phyloP scores from a whole-genome alignment of 305 asterid species.

The Rubia tinctorum region DNA sequence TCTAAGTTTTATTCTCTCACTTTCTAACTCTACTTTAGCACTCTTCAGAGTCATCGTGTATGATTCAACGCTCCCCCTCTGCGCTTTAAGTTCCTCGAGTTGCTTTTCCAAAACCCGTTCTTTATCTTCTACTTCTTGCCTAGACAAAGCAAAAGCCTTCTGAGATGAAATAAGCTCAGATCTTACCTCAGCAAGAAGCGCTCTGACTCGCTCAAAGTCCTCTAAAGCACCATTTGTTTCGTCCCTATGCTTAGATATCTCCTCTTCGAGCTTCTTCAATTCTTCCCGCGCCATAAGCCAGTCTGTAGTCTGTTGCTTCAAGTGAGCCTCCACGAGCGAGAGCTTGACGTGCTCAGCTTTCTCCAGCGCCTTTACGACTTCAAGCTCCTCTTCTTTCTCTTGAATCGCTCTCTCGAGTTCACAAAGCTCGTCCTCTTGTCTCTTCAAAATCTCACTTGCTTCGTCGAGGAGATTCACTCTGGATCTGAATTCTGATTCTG shows the following conservation, averaged over 20 bases:
- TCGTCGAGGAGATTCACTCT: conserved; percentile 56
- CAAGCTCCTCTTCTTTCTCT: conserved; percentile 60
- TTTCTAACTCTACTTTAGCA: conserved; percentile 65
- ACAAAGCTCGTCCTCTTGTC: conserved; percentile 68
- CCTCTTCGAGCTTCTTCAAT: conserved; percentile 55
- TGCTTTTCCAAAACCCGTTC: conserved; percentile 52
- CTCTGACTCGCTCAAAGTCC: conserved; percentile 64
- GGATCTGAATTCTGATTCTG: conserved; percentile 56
- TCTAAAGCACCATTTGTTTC: conserved; percentile 52
- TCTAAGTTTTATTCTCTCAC: conserved; percentile 58
- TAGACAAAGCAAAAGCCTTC: conserved; percentile 54
- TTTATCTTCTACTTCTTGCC: conserved; percentile 50
- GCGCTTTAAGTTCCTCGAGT: conserved; percentile 61
- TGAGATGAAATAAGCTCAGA: conserved; percentile 68
- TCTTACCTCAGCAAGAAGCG: conserved; percentile 67
- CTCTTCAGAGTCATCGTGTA: conserved; percentile 55
- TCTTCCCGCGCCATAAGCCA: conserved; percentile 75
- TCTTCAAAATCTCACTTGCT: conserved; percentile 54
- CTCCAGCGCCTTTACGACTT: conserved; percentile 33
- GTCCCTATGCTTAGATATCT: conserved; percentile 39
- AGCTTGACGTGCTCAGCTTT: conserved; percentile 51
- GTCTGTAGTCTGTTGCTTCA: conserved; percentile 78
- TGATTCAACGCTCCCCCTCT: conserved; percentile 47
- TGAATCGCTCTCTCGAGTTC: conserved; percentile 49
- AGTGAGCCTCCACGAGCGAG: conserved; percentile 46